Conservation (phyloP, 257 asterid genomes). For the Plantago major region DNA sequence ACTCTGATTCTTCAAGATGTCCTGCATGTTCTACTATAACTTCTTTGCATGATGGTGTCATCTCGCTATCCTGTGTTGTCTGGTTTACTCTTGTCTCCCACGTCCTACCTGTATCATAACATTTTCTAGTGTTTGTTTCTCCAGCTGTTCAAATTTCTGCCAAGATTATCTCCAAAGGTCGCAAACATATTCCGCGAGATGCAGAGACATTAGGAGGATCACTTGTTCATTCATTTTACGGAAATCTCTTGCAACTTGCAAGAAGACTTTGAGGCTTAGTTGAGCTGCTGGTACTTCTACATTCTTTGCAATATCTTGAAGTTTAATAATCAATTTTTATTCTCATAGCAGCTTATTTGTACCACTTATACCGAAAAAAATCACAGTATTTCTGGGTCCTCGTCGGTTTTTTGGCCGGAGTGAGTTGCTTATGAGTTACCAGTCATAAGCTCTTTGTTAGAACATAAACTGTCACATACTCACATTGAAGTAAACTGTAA, state of each 20-base stretch:
- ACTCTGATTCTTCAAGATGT: too few relatives aligned
- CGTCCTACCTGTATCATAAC: background rate
- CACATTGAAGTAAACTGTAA: background rate
- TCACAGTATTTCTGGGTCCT: constrained; percentile 1
- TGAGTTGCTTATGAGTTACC: background rate
- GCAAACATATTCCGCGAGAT: constrained; percentile 73
- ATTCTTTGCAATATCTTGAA: constrained; percentile 27
- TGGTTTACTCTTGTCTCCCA: background rate
- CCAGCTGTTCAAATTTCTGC: constrained; percentile 79
- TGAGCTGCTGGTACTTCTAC: background rate
- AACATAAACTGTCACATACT: constrained; percentile 3
- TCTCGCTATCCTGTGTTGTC: background rate
- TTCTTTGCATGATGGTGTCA: too few relatives aligned
- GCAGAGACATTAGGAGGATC: constrained; percentile 64
- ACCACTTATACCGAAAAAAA: constrained; percentile 9
- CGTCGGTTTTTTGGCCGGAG: background rate
- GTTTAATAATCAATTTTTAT: background rate
- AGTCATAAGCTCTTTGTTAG: constrained; percentile 6
- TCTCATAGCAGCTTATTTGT: background rate
- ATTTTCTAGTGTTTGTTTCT: constrained; percentile 20
- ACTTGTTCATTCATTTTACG: background rate
- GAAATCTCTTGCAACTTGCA: constrained; percentile 11
- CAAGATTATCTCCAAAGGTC: constrained; percentile 74
- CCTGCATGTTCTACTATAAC: too few relatives aligned
- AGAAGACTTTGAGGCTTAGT: constrained; percentile 1